Conservation (phyloP, 345 rosid species). For the Moringa oleifera region DNA sequence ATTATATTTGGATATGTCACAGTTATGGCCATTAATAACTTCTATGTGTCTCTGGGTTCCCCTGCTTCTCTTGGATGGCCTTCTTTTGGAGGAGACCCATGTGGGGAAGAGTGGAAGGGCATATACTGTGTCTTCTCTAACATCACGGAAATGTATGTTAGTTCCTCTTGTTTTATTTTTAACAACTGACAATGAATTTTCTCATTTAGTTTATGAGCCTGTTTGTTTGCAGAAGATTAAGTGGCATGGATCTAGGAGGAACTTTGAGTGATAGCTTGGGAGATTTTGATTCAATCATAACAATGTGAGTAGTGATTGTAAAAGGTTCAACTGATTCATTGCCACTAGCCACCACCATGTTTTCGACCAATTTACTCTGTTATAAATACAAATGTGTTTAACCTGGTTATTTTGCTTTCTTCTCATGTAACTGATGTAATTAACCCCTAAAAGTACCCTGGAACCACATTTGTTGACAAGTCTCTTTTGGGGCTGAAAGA, state of each 20-base stretch:
- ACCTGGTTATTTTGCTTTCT: not conserved
- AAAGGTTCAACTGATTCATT: too few relatives aligned
- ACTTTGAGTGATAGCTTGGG: conserved; percentile 41
- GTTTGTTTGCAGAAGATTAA: conserved; percentile 53
- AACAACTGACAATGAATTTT: not conserved
- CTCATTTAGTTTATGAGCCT: not conserved
- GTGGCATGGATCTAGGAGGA: conserved; percentile 62
- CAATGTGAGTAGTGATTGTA: conserved; percentile 46
- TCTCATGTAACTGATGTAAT: too few relatives aligned
- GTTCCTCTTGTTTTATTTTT: not conserved
- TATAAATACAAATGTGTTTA: not conserved
- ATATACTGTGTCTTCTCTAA: conserved; percentile 70
- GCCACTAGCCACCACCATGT: too few relatives aligned
- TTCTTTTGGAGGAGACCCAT: conserved; percentile 90
- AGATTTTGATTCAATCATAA: conserved; percentile 54
- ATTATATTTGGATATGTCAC: conserved; percentile 4
- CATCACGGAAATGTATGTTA: conserved; percentile 69
- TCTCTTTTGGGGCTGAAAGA: not conserved
- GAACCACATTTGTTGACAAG: not conserved
- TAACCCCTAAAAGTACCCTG: not conserved
- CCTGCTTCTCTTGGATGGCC: conserved; percentile 68
- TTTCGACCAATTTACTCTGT: too few relatives aligned
- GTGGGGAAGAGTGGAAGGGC: conserved; percentile 84
- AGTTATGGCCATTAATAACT: conserved; percentile 73
- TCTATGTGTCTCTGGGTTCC: conserved; percentile 51